phyloP scores from a whole-genome alignment of 768 basidiomycete genomes.

The Macrolepiota fuliginosa region DNA sequence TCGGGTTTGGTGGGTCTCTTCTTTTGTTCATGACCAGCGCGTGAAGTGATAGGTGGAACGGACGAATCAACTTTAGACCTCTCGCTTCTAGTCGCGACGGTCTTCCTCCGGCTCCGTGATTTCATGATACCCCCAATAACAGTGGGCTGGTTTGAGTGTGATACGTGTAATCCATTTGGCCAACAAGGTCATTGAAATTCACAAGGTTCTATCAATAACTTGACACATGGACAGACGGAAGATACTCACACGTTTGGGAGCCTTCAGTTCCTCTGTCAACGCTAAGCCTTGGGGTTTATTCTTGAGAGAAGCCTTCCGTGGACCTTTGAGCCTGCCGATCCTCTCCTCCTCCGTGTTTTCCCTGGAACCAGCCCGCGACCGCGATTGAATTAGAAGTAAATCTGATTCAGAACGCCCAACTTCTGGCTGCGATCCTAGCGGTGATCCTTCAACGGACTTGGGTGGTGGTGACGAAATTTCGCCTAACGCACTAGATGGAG shows the following conservation, averaged over 20 bases:
- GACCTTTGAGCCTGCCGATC: background rate
- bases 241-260: background rate
- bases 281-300: background rate
- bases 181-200: background rate
- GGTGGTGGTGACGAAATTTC: slow-evolving; percentile 1
- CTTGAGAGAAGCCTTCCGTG: background rate
- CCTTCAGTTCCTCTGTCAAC: background rate
- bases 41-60: slow-evolving; percentile 10
- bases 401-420: slow-evolving; percentile 6
- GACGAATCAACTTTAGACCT: background rate
- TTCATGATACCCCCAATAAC: slow-evolving; percentile 9
- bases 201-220: slow-evolving; percentile 18
- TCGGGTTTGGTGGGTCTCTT: slow-evolving; percentile 13
- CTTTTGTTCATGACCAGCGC: slow-evolving; percentile 12
- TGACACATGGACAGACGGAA: background rate
- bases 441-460: slow-evolving; percentile 3
- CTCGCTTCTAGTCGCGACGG: background rate
- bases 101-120: slow-evolving; percentile 10
- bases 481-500: slow-evolving; percentile 1
- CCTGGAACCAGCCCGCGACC: background rate
- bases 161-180: background rate
- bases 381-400: slow-evolving; percentile 1
- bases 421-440: slow-evolving; percentile 11
- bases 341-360: background rate
- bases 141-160: background rate